phyloP scores from a whole-genome alignment of 2,329 filamentous ascomycete species.

The Talaromyces piceae region DNA sequence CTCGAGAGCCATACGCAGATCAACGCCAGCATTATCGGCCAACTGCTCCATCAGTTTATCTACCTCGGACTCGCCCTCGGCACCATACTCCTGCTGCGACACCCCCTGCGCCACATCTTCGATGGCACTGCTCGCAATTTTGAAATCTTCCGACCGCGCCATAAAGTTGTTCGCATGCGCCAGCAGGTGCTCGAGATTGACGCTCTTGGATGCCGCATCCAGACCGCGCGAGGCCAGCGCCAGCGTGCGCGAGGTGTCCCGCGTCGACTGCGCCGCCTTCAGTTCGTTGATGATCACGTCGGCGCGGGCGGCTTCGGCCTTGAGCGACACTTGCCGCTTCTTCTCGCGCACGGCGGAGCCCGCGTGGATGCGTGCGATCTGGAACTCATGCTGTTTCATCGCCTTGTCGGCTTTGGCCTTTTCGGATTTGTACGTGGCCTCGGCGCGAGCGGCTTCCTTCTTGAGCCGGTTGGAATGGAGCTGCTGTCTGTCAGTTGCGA shows the following conservation, averaged over 20 bases:
- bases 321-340: constrained; percentile 38
- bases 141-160: constrained; percentile 36
- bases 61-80: constrained; percentile 36
- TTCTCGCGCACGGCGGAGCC: constrained; percentile 40
- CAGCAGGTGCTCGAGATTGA: constrained; percentile 39
- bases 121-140: constrained; percentile 35
- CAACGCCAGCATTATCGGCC: constrained; percentile 38
- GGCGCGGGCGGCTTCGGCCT: constrained; percentile 39
- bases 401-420: constrained; percentile 42
- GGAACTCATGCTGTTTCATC: constrained; percentile 42
- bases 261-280: constrained; percentile 41
- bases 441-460: constrained; percentile 40
- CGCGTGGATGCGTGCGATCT: constrained; percentile 44
- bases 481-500: constrained; percentile 12
- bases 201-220: constrained; percentile 38
- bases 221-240: constrained; percentile 39
- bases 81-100: constrained; percentile 38
- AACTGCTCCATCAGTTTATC: constrained; percentile 39
- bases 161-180: constrained; percentile 38
- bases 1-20: constrained; percentile 34
- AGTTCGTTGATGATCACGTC: constrained; percentile 45
- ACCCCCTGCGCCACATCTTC: constrained; percentile 36
- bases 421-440: constrained; percentile 40
- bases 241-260: constrained; percentile 39
- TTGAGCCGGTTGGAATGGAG: constrained; percentile 43